Base-by-base conservation (phyloP, 2,329 filamentous ascomycete species). In the Eutypa lata region DNA sequence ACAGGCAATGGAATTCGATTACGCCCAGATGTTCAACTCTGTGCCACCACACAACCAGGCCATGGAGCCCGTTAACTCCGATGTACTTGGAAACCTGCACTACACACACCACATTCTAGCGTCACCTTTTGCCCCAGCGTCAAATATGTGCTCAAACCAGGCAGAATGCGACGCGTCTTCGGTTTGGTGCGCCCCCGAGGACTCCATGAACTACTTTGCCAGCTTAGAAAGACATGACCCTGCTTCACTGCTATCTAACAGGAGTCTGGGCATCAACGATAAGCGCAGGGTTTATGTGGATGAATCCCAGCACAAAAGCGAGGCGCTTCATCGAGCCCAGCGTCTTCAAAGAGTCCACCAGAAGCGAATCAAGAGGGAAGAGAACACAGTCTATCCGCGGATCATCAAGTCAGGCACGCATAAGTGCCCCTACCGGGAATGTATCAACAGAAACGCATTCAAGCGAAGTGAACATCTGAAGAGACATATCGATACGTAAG, bases 381-480 rank as follows among this genome's bases (percentile, higher is more conserved):
- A 57, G 19, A 53, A 57, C 22, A 48, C 47, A 18, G 35, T 52
- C 31, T 18, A 55, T n/a, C 54, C 55, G 16, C 53, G 47, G 46
- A 59, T 49, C 16, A 58, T 69, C 22, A 51, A 62, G 31, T 54
- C 61, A 28, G 65, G 59, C n/a, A 62, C 59, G 26, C 68, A 60
- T 55, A 64, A 74, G 55, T 82, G 79, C 57, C 67, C 73, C 16
- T 73, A 76, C 31, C 71, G 71, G 7, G 71, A 71, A 26, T 83
- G 79, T 63, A 63, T 72, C 57, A 76, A 50, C 10, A 53, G 54
- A 44, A 61, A 76, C 58, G 73, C 73, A 0, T 81, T 79, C 54
- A 76, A 77, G 58, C 72, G 80, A 51, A 76, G 76, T 22, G 80
- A 83, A 64, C 80, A 83, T 56, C 66, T 82, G 18, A 83, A 82